phyloP scores from a whole-genome alignment of 2,329 filamentous ascomycete genomes.

The Malbranchea zuffiana region DNA sequence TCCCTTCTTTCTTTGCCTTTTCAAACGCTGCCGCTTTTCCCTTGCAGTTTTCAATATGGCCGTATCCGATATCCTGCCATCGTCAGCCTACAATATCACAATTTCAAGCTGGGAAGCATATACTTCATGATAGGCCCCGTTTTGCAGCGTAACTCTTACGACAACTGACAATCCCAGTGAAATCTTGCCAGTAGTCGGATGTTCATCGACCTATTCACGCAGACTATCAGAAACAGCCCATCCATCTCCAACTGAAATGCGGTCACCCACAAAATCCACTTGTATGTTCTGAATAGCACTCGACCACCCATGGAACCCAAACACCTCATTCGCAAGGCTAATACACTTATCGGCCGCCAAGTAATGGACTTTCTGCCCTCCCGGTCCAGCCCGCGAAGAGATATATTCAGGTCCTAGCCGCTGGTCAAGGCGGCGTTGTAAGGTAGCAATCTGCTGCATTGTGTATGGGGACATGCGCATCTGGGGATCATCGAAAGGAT shows the following conservation, averaged over 20 bases:
- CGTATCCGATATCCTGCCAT: slow-evolving; percentile 74
- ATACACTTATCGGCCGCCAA: slow-evolving; percentile 95
- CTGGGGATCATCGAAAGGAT: slow-evolving; percentile 69
- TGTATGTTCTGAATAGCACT: slow-evolving; percentile 90
- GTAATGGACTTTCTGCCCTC: slow-evolving; percentile 81
- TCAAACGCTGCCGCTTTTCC: slow-evolving; percentile 93
- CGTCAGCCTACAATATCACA: slow-evolving; percentile 5
- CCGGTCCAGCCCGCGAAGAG: slow-evolving; percentile 71
- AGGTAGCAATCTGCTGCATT: slow-evolving; percentile 76
- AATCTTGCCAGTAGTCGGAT: slow-evolving; percentile 63
- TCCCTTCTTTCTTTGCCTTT: slow-evolving; percentile 97
- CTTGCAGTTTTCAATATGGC: slow-evolving; percentile 90
- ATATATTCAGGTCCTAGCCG: slow-evolving; percentile 95
- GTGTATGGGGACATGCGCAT: slow-evolving; percentile 69
- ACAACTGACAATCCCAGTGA: slow-evolving; percentile 82
- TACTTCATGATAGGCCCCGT: slow-evolving; percentile 89
- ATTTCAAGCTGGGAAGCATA: background rate
- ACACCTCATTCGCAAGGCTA: slow-evolving; percentile 84
- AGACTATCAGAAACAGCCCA: background rate
- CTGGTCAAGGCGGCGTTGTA: slow-evolving; percentile 78
- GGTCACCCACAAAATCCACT: slow-evolving; percentile 66
- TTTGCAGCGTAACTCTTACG: slow-evolving; percentile 75
- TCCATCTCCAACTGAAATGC: background rate
- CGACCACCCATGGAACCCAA: slow-evolving; percentile 97
- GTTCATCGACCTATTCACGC: slow-evolving; percentile 58